Evolutionary conservation across 2,329 filamentous ascomycete species (phyloP).

Genomic region (Fusarium austroafricanum): DNA sequence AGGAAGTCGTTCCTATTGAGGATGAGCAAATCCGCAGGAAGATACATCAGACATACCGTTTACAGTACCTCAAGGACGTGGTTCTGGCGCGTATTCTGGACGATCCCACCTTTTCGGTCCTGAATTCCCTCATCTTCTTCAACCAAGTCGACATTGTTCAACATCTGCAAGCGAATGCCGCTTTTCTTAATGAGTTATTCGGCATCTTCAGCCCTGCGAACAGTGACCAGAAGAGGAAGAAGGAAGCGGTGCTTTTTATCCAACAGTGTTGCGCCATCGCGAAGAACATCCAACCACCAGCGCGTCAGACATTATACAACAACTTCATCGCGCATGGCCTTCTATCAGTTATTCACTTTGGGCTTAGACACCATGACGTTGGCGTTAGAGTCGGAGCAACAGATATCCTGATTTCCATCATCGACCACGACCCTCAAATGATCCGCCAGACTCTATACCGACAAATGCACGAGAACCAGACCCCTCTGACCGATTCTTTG

Average conservation of each 20-base stretch:
- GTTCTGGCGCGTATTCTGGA: constrained; percentile 95
- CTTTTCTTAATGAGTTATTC: constrained; percentile 88
- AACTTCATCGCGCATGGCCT: constrained; percentile 92
- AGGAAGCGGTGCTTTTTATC: constrained; percentile 95
- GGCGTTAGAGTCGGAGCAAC: constrained; percentile 90
- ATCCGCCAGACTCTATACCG: constrained; percentile 94
- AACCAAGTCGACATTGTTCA: constrained; percentile 98
- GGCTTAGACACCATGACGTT: constrained; percentile 85
- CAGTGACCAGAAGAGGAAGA: constrained; percentile 77
- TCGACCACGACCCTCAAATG: constrained; percentile 95
- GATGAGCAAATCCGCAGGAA: constrained; percentile 84
- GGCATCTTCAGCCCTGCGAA: constrained; percentile 79
- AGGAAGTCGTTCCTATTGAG: constrained; percentile 94
- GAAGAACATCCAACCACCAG: constrained; percentile 90
- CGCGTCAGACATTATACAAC: constrained; percentile 83
- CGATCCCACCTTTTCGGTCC: constrained; percentile 95
- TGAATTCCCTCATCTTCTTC: constrained; percentile 98
- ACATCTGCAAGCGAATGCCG: constrained; percentile 84
- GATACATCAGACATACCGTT: constrained; percentile 94
- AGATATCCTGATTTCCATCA: constrained; percentile 91
- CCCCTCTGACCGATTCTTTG: constrained; percentile 88
- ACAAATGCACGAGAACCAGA: constrained; percentile 87
- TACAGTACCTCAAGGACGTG: constrained; percentile 99
- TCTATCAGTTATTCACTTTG: constrained; percentile 90
- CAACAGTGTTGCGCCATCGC: constrained; percentile 95